Conservation (phyloP, 2,329 filamentous ascomycete genomes). For the Botrytis paeoniae region DNA sequence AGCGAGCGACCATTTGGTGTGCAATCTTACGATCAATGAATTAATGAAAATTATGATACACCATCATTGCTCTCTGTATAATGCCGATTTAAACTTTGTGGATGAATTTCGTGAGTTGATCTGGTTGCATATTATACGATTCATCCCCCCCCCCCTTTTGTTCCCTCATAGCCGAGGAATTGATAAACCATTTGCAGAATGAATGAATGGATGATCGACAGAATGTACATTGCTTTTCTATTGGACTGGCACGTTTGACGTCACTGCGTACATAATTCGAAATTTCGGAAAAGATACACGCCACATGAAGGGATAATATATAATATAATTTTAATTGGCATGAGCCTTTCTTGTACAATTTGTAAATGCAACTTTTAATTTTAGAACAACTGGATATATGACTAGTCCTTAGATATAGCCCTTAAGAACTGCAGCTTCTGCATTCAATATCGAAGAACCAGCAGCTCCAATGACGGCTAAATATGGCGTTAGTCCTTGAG, state of each 20-base stretch:
- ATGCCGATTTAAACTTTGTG: not conserved
- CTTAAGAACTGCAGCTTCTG: constrained; percentile 87
- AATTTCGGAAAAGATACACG: not conserved
- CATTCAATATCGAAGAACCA: constrained; percentile 93
- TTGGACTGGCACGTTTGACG: too few relatives aligned
- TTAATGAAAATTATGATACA: not conserved
- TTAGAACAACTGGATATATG: not conserved
- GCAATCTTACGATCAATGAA: not conserved
- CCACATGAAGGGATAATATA: not conserved
- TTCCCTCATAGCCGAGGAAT: not conserved
- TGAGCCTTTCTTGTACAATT: not conserved
- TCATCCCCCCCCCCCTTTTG: accelerated
- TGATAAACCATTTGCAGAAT: not conserved
- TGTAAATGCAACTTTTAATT: not conserved
- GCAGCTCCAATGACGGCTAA: constrained; percentile 86
- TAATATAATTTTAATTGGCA: not conserved
- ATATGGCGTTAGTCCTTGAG: constrained; percentile 18
- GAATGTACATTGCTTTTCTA: too few relatives aligned
- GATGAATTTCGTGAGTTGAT: not conserved
- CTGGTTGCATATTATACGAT: not conserved
- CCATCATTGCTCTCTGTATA: not conserved
- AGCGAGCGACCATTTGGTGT: not conserved
- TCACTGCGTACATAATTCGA: not conserved
- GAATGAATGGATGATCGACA: not conserved
- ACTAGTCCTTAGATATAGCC: constrained; percentile 55